Base-by-base conservation (phyloP, 352 stramenopile species). In the Phytophthora hibernalis region DNA sequence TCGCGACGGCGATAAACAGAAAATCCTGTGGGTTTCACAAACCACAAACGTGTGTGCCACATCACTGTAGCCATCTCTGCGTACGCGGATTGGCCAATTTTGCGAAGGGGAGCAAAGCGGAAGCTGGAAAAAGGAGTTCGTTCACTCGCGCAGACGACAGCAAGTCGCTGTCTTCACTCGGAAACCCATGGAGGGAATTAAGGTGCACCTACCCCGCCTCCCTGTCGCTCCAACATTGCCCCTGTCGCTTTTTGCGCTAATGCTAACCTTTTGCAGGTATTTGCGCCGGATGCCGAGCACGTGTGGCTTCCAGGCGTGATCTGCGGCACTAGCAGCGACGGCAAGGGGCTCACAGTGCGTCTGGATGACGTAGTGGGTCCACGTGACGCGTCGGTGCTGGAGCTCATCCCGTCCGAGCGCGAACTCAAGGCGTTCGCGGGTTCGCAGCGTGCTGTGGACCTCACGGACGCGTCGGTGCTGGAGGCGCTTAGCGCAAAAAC, bases 281-380 rank as follows among this genome's bases (percentile, higher is more conserved):
- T 83, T 56, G 67, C 88, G 38, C 87, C 87, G 10, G 87, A 96
- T 50, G 63, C 62, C 9, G 84, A 92, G 51, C 85, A 94, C 51
- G 69, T 96, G 59, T 96, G 87, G 87, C 74, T 96, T 5, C 87
- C 87, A 1, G 87, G 79, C 28, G 84, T 93, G 9, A 81, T 96
- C 33, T 84, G 77, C 52, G 76, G 83, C 43, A 72, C 77, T 37
- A 73, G 60, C 30, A 65, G 50, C 22, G 58, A 79, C 22, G 82
- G 81, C 15, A 83, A 77, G 43, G 37, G 72, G 28, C 68, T 96
- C 40, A 82, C 65, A 0, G 85, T 96, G 45, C 85, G 84, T 0
- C 52, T 94, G 24, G 88, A 94, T 35, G 74, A 86, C 21, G 75
- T 93, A 38, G 70, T 89, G 54, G 83, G 84, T 1, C 81, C 81